Conservation (phyloP, 106 monocot species). For the Dactylorhiza incarnata region DNA sequence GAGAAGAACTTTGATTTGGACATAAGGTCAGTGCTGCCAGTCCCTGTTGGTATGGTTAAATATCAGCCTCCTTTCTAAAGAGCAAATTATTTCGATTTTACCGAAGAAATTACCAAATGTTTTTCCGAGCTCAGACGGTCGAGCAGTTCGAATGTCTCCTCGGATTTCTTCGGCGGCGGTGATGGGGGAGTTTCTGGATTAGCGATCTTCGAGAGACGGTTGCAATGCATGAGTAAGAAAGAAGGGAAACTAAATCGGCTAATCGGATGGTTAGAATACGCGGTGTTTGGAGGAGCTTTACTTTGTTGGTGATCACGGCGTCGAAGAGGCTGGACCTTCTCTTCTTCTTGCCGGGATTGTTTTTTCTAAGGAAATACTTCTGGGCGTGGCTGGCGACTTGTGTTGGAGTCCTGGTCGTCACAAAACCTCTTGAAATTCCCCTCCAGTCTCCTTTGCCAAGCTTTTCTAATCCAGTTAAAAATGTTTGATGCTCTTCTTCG, state of each 20-base stretch:
- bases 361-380: conserved; percentile 45
- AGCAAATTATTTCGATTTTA: no score
- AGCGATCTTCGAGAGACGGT: neutral
- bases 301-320: conserved; percentile 24
- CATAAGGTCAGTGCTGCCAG: neutral
- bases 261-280: neutral
- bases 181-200: conserved; percentile 3
- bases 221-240: neutral
- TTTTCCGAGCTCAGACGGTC: neutral
- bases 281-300: conserved; percentile 3
- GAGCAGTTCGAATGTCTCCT: conserved; percentile 2
- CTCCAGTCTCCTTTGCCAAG: conserved; percentile 41
- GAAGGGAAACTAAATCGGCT: neutral
- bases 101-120: conserved; percentile 10
- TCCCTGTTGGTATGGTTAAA: neutral
- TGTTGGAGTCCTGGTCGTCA: conserved; percentile 36
- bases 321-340: conserved; percentile 44
- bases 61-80: no score
- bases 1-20: neutral
- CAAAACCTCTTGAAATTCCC: conserved; percentile 40
- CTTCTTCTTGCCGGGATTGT: conserved; percentile 30
- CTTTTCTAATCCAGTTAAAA: conserved; percentile 34
- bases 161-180: conserved; percentile 6
- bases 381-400: conserved; percentile 44
- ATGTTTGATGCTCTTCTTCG: conserved; percentile 39